Evolutionary conservation across 495 filamentous ascomycete species (phyloP).

Genomic region (Xylaria scruposa): DNA sequence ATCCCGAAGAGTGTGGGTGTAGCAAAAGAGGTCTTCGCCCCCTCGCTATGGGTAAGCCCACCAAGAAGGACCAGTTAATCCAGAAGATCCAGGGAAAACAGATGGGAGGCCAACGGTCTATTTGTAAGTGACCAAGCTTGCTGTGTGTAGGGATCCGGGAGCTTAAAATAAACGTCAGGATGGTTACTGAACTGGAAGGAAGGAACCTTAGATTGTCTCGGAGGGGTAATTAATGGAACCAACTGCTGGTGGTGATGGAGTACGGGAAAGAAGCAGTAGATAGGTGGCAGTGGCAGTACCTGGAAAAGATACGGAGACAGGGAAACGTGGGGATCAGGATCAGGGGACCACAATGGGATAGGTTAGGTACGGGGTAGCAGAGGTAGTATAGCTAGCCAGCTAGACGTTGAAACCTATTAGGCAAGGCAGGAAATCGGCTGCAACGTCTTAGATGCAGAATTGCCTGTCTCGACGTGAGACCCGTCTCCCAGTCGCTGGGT

Average conservation of each 20-base stretch:
- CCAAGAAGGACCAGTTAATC: slow-evolving; percentile 15
- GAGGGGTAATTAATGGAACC: slow-evolving; percentile 23
- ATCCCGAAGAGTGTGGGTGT: slow-evolving; percentile 5
- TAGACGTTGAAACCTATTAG: slow-evolving; percentile 12
- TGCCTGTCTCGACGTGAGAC: slow-evolving; percentile 19
- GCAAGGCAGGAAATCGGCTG: slow-evolving; percentile 27
- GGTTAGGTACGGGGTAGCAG: slow-evolving; percentile 12
- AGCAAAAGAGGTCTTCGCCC: slow-evolving; percentile 17
- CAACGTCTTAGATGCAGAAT: slow-evolving; percentile 24
- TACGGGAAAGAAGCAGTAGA: slow-evolving; percentile 16
- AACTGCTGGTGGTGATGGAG: slow-evolving; percentile 10
- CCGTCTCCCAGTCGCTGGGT: slow-evolving; percentile 24
- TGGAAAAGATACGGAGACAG: slow-evolving; percentile 12
- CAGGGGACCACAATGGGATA: slow-evolving; percentile 28
- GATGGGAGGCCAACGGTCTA: slow-evolving; percentile 6
- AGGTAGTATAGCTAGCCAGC: background rate
- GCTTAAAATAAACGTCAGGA: slow-evolving; percentile 16
- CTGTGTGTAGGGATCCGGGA: slow-evolving; percentile 15
- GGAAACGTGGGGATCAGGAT: slow-evolving; percentile 25
- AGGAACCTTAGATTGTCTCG: background rate
- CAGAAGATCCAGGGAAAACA: slow-evolving; percentile 17
- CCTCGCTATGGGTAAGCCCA: slow-evolving; percentile 22
- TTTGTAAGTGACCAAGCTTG: slow-evolving; percentile 12
- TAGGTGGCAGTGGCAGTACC: slow-evolving; percentile 3
- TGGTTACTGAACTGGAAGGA: slow-evolving; percentile 1